phyloP scores from a whole-genome alignment of 192 early-diverging fungal genomes.

The Jimgerdemannia lactiflua region DNA sequence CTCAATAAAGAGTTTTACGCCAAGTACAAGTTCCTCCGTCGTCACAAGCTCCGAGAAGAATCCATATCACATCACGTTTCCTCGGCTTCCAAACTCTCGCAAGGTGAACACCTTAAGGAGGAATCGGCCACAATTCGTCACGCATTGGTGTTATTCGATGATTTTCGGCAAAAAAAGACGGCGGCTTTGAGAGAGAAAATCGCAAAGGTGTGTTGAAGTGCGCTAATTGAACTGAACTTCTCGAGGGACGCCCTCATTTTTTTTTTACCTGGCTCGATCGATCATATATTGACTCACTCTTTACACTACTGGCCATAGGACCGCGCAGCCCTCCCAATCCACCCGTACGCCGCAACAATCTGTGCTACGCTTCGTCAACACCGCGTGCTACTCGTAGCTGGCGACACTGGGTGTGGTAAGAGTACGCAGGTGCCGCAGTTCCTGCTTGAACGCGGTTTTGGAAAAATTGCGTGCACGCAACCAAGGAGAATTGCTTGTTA shows the following conservation, averaged over 20 bases:
- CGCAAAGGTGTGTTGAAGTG: conserved; percentile 24
- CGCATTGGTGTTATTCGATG: conserved; percentile 47
- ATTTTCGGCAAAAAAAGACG: conserved; percentile 46
- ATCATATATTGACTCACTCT: background rate
- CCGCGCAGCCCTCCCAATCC: conserved; percentile 58
- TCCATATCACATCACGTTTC: background rate
- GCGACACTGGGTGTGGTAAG: conserved; percentile 74
- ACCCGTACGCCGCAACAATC: conserved; percentile 56
- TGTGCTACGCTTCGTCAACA: conserved; percentile 53
- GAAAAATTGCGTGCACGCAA: conserved; percentile 84
- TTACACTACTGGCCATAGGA: conserved; percentile 37
- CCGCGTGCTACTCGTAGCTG: conserved; percentile 64
- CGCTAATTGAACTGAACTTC: background rate
- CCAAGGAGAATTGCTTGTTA: conserved; percentile 79
- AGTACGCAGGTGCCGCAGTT: conserved; percentile 82
- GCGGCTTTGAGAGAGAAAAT: conserved; percentile 36
- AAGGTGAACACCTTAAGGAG: background rate
- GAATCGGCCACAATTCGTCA: conserved; percentile 29
- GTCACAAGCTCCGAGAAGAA: conserved; percentile 3
- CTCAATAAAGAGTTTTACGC: conserved; percentile 13
- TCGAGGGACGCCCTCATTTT: no score
- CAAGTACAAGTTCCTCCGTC: conserved; percentile 12
- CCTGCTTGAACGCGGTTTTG: conserved; percentile 69
- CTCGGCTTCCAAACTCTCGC: background rate
- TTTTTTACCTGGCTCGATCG: no score